Evolutionary conservation across 2,329 filamentous ascomycete species (phyloP), one percentile per base, ranked within the genome.

Genomic region (Paraphaeosphaeria sporulosa): DNA sequence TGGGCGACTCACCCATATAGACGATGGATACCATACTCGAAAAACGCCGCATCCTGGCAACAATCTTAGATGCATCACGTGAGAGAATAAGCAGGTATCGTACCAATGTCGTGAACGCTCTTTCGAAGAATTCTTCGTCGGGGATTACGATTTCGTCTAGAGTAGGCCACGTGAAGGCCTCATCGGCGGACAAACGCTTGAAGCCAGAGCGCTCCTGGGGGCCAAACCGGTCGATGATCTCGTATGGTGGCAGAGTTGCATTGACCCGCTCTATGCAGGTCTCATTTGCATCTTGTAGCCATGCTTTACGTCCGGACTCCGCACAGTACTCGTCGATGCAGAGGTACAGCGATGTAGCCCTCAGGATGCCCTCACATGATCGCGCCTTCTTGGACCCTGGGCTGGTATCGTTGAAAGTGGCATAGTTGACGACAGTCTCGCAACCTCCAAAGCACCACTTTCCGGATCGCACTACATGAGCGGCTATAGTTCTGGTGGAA

Each of bases 371-470:
- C 46, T 65, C 65, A 64, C 74, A 76, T 42, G 64, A 60, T 27
- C 63, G 65, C 32, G 67, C 63, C 59, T 73, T 73, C 51, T 66
- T 69, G 36, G 71, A 70, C 52, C 60, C 67, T 38, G 64, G 50
- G 48, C 68, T 61, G 13, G 71, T 75, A 57, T 76, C 74, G 59
- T 74, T 74, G 63, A 75, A 76, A 13, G 68, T 69, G 34, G 66
- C 67, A 51, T 74, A 75, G 46, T 68, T 67, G 46, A 75, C 55
- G 1, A 59, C 67, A 6, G 73, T 68, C 21, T 73, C 68, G 63
- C 74, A 76, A 36, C 69, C 70, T 46, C 63, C 59, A 42, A 73
- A 73, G 53, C 74, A 76, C 55, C 64, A 71, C 30, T 65, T 68
- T 8, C 73, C 69, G 4, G 64, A 59, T 19, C 64, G 57, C 10